Base-by-base conservation (phyloP, 345 rosid genomes). In the Gossypium herbaceum region DNA sequence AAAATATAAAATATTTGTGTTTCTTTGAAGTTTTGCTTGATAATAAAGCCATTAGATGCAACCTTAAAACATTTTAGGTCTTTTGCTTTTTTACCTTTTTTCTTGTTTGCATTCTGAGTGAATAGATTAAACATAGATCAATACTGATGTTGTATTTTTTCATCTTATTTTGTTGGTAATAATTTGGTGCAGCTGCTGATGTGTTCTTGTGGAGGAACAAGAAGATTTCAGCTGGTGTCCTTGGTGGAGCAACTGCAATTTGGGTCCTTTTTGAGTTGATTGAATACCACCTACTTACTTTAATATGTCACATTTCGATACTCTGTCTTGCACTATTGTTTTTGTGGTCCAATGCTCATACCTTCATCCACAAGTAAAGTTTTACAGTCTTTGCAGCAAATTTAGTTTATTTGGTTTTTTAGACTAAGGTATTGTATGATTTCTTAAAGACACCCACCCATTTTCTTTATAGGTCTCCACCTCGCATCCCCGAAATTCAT, bases 161-260 rank as follows among this genome's bases (percentile, higher is more conserved):
- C 24, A 0, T 47, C 19, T 48, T 24, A 15, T 68, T 48, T 45
- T 3, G 3, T 7, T 58, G 27, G 25, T 52, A 24, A 76, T 68
- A 54, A 51, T 51, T 78, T 66, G 29, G 29, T 78, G 79, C 87
- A 92, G 98, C 91, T 79, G 98, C 98, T 68, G 97, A 94, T 94
- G 91, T 92, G 82, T 83, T 94, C 22, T 82, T 94, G 81, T 92
- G 98, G 97, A 91, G 92, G 84, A 88, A 94, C 85, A 94, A 94
- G 80, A 92, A 92, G 80, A 70, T 89, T 0, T 88, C 98, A 24
- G 90, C 84, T 0, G 82, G 85, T 51, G 89, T 90, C 39, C 91
- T 94, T 61, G 91, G 91, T 68, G 86, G 78, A 3, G 95, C 85
- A 3, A 89, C 97, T 12, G 87, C 81, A 1, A 75, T 92, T 39